These are phyloP conservation scores for Saccharomyces kudriavzevii DNA, from an alignment of 805 yeast species.

Conservation along the genomic window DNA sequence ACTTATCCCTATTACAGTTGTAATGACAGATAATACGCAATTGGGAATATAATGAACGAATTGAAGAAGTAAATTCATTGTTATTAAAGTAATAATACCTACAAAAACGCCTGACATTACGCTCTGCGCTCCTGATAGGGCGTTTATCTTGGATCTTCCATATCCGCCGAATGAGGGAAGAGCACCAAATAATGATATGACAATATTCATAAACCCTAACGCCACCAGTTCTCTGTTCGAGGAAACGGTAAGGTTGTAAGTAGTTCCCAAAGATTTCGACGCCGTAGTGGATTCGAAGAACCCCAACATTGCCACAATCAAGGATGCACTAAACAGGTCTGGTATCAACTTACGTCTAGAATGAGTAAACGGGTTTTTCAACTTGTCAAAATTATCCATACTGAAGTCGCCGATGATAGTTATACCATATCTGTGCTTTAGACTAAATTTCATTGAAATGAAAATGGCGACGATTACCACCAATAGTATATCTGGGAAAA, in stretches of 20 bases:
- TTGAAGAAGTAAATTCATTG: slow-evolving; percentile 51
- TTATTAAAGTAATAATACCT: slow-evolving; percentile 65
- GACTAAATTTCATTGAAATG: slow-evolving; percentile 39
- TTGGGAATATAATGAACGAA: slow-evolving; percentile 67
- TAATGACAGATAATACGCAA: slow-evolving; percentile 72
- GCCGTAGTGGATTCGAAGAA: slow-evolving; percentile 93
- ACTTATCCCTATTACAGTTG: slow-evolving; percentile 68
- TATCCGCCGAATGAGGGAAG: slow-evolving; percentile 94
- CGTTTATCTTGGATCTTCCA: slow-evolving; percentile 85
- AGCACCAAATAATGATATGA: slow-evolving; percentile 53
- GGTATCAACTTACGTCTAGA: slow-evolving; percentile 41
- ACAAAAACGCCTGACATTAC: slow-evolving; percentile 77
- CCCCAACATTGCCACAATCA: slow-evolving; percentile 76
- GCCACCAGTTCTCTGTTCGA: slow-evolving; percentile 84
- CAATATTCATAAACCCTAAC: slow-evolving; percentile 65
- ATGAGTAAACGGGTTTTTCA: slow-evolving; percentile 51
- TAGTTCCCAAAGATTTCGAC: slow-evolving; percentile 72
- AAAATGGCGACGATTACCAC: slow-evolving; percentile 59
- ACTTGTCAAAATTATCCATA: slow-evolving; percentile 37
- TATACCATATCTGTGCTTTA: slow-evolving; percentile 47
- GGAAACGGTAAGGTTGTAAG: slow-evolving; percentile 63
- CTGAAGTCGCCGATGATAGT: slow-evolving; percentile 62
- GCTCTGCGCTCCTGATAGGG: slow-evolving; percentile 79
- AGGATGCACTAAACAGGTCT: slow-evolving; percentile 55
- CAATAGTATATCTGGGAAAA: slow-evolving; percentile 77